Evolutionary conservation across 352 stramenopile genomes (phyloP).

Genomic region (Vaucheria bursata): DNA sequence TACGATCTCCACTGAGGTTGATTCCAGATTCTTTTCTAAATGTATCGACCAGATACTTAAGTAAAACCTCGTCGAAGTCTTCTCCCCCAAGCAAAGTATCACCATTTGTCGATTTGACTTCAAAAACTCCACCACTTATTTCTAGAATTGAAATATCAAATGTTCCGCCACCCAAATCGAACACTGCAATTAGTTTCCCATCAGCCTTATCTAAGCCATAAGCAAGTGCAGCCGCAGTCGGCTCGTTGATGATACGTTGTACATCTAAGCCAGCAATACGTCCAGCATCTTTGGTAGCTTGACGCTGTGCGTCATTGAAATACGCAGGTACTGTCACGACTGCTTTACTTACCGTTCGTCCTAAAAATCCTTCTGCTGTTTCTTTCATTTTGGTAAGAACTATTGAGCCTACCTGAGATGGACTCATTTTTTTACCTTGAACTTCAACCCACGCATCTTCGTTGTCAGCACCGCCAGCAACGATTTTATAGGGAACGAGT

Average conservation of each 20-base stretch:
- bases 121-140: constrained; percentile 60
- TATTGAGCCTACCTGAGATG: constrained; percentile 85
- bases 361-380: constrained; percentile 82
- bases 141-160: constrained; percentile 97
- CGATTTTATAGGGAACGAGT: constrained; percentile 93
- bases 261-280: constrained; percentile 90
- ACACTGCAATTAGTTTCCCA: constrained; percentile 91
- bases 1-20: constrained; percentile 80
- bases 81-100: constrained; percentile 90
- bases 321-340: constrained; percentile 93
- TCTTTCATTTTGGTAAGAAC: constrained; percentile 97
- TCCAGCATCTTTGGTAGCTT: constrained; percentile 91
- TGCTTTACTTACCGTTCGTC: constrained; percentile 73
- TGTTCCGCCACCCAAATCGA: too few species aligned
- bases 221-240: constrained; percentile 88
- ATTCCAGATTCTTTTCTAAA: constrained; percentile 89
- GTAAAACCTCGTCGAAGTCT: constrained; percentile 91
- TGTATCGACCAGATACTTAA: constrained; percentile 79
- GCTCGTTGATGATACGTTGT: constrained; percentile 92
- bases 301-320: constrained; percentile 90
- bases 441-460: constrained; percentile 86
- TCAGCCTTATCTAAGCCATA: constrained; percentile 96
- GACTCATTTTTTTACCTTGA: constrained; percentile 82
- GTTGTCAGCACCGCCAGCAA: constrained; percentile 68
- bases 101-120: constrained; percentile 87